Evolutionary conservation across 1,139 yeast genomes (phyloP), one percentile per base, ranked within the genome.

Genomic region (Geotrichum cucujoidarum): DNA sequence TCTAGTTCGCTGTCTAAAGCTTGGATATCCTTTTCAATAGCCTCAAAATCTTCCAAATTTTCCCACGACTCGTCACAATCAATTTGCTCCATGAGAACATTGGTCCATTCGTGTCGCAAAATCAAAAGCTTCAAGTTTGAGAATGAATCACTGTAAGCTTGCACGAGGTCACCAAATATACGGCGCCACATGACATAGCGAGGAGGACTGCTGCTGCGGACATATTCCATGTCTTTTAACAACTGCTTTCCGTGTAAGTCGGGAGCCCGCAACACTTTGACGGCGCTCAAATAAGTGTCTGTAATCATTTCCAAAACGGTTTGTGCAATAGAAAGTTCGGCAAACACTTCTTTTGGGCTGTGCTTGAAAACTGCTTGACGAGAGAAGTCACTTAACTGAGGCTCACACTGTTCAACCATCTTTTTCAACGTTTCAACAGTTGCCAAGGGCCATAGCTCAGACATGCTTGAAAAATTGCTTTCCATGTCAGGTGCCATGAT

Each of bases 221-320:
- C 27, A 7, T 39, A 33, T 27, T 43, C 55, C 37, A 44, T 39
- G 16, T 51, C 53, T 37, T 46, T 53, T 21, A 45, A 24, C 14
- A 40, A 31, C 22, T 42, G 48, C 35, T 52, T 47, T 13, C 52
- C 25, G 21, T 46, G 43, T 1, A 25, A 20, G 27, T 54, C 53
- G 27, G 55, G 44, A n/a, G 52, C 33, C n/a, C 55, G 50, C 10
- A 51, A 35, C 11, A 33, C 41, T 46, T 52, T 44, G 3, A 41
- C 50, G 1, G 51, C 46, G 7, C 48, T 37, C 11, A 61, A 33
- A 53, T 66, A 75, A 2, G 58, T 53, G 58, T 86, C 86, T 0
- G 80, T 72, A 25, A 83, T 61, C 0, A 82, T 56, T 57, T 86
- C 95, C 54, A 72, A 74, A 0, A 83, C 60, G 0, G 77, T 68